Evolutionary conservation across 1,139 yeast species (phyloP), one percentile per base, ranked within the genome.

Genomic region (Lodderomyces theae): DNA sequence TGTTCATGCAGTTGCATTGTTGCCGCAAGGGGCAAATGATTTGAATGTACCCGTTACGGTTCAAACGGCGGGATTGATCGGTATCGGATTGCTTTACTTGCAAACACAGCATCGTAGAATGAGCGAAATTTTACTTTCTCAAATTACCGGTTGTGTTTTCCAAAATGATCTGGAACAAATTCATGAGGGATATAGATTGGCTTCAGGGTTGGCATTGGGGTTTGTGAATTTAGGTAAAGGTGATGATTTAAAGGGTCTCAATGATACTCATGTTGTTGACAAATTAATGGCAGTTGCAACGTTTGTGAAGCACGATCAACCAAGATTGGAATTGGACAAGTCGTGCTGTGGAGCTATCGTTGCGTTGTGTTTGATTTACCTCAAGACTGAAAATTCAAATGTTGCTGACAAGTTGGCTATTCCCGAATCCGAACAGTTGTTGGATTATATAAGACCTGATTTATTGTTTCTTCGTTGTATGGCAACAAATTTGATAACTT

Each of bases 11-110:
- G 89, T 86, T 13, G 97, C 97, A 0, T 65, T 94, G 31, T 67
- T 94, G 22, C 99, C 99, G 0, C 79, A 79, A 28, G 97, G 97
- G 0, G 90, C 97, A 0, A 85, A 86, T 43, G 95, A 89, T 57
- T 72, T 92, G 53, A 88, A 92, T 58, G 95, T 94, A 9, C 80
- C 89, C 4, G 69, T 80, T 1, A 72, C 80, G 24, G 96, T 92
- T 6, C 98, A 92, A 59, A 81, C 95, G 0, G 96, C 97, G 0
- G 97, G 97, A 0, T 62, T 92, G 34, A 68, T 92, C 39, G 97
- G 97, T 0, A 80, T 94, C 48, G 99, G 98, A 0, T 67, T 94
- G 43, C 66, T 94, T 6, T 90, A 88, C 54, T 65, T 80, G 42
- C 86, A 79, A 40, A 79, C 90, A 11, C 90, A 82, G 45, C 95